phyloP scores from a whole-genome alignment of 495 filamentous ascomycete species.

The Xylaria longipes region DNA sequence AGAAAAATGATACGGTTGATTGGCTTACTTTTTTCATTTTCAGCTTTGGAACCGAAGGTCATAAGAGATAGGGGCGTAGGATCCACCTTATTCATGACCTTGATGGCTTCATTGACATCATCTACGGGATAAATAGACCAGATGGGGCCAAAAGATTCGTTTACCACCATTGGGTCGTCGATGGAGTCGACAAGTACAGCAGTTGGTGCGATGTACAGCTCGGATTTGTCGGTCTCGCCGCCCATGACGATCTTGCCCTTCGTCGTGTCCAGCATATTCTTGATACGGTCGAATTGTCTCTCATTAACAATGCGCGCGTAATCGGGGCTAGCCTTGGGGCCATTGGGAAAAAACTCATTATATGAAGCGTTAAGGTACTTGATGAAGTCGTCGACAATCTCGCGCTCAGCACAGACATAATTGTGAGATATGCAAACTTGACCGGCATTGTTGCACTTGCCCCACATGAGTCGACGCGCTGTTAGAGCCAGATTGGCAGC shows the following conservation, averaged over 20 bases:
- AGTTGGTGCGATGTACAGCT: conserved; percentile 86
- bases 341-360: conserved; percentile 84
- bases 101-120: conserved; percentile 80
- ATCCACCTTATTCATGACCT: conserved; percentile 74
- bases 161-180: conserved; percentile 76
- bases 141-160: conserved; percentile 91
- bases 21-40: conserved; percentile 68
- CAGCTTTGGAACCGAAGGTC: conserved; percentile 79
- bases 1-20: too few relatives aligned
- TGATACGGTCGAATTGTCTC: conserved; percentile 80
- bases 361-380: conserved; percentile 73
- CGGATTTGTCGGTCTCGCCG: conserved; percentile 76
- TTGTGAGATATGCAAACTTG: conserved; percentile 92
- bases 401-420: conserved; percentile 82
- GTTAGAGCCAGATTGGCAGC: conserved; percentile 81
- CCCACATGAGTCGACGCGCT: conserved; percentile 84
- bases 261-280: conserved; percentile 82
- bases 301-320: conserved; percentile 81
- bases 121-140: conserved; percentile 78
- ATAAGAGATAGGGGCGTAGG: conserved; percentile 83
- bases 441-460: conserved; percentile 82
- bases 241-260: conserved; percentile 86
- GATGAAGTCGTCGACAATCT: conserved; percentile 73
- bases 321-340: conserved; percentile 74
- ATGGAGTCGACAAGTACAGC: conserved; percentile 74